Evolutionary conservation across 2,329 filamentous ascomycete species (phyloP).

Genomic region (Moelleriella libera): DNA sequence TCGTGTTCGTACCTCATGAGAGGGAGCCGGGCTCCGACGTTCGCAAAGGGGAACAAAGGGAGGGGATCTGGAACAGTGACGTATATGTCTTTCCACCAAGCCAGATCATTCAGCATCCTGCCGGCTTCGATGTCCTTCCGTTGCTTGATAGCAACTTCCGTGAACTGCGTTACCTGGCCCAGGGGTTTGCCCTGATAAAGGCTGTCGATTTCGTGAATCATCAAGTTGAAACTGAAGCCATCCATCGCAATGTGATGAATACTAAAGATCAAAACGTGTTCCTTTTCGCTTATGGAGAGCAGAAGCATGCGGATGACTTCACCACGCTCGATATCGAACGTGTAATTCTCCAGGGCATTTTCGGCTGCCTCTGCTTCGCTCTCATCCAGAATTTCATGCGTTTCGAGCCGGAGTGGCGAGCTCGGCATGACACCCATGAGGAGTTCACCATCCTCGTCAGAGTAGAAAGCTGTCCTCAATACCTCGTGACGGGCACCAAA

Average conservation of each 20-base stretch:
- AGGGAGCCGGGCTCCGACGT: not conserved
- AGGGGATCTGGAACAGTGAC: conserved; percentile 5
- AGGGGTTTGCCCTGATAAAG: not conserved
- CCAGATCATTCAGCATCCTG: not conserved
- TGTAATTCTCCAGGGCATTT: not conserved
- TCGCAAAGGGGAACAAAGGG: conserved; percentile 18
- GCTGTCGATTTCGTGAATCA: not conserved
- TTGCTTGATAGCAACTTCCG: not conserved
- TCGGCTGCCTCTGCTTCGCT: not conserved
- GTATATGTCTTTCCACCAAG: not conserved
- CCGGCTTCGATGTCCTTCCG: not conserved
- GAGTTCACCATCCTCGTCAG: conserved; percentile 2
- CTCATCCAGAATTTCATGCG: conserved; percentile 9
- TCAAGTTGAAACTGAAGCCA: conserved; percentile 12
- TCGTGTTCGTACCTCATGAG: conserved; percentile 5
- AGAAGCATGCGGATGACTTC: not conserved
- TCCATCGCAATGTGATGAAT: conserved; percentile 38
- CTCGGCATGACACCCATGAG: not conserved
- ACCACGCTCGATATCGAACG: not conserved
- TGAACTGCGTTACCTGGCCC: conserved; percentile 1
- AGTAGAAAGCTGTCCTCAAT: conserved; percentile 17
- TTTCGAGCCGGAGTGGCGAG: not conserved
- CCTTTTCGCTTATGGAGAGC: conserved; percentile 10
- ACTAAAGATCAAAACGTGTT: conserved; percentile 25
- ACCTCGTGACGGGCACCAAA: conserved; percentile 17